phyloP scores from a whole-genome alignment of 2,329 filamentous ascomycete species.

The Clathrospora elynae region DNA sequence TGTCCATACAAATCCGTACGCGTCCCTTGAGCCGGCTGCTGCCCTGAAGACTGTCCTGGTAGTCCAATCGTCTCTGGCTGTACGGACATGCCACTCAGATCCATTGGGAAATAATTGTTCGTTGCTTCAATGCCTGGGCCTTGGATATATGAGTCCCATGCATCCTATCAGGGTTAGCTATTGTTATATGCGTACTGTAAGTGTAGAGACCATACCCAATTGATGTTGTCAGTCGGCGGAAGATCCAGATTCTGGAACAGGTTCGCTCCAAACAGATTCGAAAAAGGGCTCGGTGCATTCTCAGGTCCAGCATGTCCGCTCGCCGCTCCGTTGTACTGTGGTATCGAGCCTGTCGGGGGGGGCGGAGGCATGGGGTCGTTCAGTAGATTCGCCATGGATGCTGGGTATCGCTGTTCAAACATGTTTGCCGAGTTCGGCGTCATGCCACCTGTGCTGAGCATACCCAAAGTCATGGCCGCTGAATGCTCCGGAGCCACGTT shows the following conservation, averaged over 20 bases:
- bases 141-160: slow-evolving; percentile 72
- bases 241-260: slow-evolving; percentile 60
- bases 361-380: slow-evolving; percentile 45
- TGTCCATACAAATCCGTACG: slow-evolving; percentile 39
- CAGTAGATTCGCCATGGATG: slow-evolving; percentile 46
- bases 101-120: slow-evolving; percentile 54
- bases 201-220: slow-evolving; percentile 61
- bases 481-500: slow-evolving; percentile 65
- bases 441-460: slow-evolving; percentile 67
- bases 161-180: slow-evolving; percentile 50
- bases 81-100: slow-evolving; percentile 42
- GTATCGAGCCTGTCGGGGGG: slow-evolving; percentile 39
- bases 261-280: slow-evolving; percentile 58
- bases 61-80: slow-evolving; percentile 35
- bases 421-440: slow-evolving; percentile 55
- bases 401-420: slow-evolving; percentile 48
- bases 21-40: slow-evolving; percentile 24
- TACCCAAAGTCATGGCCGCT: slow-evolving; percentile 72
- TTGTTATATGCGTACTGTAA: background rate
- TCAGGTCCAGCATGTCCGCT: slow-evolving; percentile 43
- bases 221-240: slow-evolving; percentile 57
- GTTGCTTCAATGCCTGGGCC: slow-evolving; percentile 55
- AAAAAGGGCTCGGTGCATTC: slow-evolving; percentile 59
- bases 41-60: slow-evolving; percentile 17
- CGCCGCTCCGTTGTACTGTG: slow-evolving; percentile 42